These are phyloP conservation scores for Graphium sp. DNA, from an alignment of 2,329 filamentous ascomycete species.

Conservation along the genomic window DNA sequence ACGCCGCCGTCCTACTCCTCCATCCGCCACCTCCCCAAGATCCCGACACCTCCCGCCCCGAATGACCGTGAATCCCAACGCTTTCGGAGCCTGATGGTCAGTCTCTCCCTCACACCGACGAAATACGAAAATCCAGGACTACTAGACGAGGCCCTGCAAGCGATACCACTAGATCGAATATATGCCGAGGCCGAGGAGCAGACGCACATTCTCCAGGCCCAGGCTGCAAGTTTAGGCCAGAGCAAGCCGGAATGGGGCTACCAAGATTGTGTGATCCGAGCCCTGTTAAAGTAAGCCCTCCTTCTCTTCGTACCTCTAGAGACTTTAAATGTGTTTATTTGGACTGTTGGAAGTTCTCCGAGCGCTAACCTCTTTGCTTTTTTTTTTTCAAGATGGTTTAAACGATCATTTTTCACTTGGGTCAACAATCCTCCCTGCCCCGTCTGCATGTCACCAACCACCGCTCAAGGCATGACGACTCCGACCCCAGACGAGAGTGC, in stretches of 20 bases:
- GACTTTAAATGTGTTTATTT: too few relatives aligned
- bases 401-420: constrained; percentile 86
- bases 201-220: constrained; percentile 68
- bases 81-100: constrained; percentile 69
- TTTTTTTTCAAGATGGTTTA: constrained; percentile 53
- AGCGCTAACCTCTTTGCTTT: constrained; percentile 5
- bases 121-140: constrained; percentile 95
- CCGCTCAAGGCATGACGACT: constrained; percentile 66
- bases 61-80: constrained; percentile 52
- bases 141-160: constrained; percentile 76
- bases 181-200: constrained; percentile 93
- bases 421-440: constrained; percentile 88
- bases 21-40: constrained; percentile 30
- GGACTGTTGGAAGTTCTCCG: constrained; percentile 3
- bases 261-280: constrained; percentile 87
- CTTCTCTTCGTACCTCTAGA: constrained; percentile 1
- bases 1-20: constrained; percentile 31
- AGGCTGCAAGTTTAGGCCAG: constrained; percentile 74
- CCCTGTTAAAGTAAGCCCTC: constrained; percentile 55
- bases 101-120: constrained; percentile 71
- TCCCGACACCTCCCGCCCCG: constrained; percentile 55
- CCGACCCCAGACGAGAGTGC: constrained; percentile 81
- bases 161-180: constrained; percentile 76
- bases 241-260: constrained; percentile 88
- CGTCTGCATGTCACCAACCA: constrained; percentile 65